Evolutionary conservation across 2,329 filamentous ascomycete genomes (phyloP), one percentile per base, ranked within the genome.

Genomic region (Aspergillus cejpii): DNA sequence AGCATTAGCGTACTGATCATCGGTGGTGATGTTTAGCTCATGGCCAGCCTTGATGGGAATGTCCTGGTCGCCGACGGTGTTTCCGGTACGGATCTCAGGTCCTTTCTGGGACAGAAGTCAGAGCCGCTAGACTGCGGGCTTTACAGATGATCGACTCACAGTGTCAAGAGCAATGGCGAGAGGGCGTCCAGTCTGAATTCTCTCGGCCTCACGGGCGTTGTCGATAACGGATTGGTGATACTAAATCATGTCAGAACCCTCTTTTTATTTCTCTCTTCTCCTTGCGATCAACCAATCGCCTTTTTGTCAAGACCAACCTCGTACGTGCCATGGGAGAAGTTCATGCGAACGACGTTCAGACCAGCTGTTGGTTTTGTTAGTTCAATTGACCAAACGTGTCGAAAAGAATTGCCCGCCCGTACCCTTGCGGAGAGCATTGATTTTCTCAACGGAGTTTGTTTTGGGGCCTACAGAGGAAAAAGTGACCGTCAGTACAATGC

Each of bases 221-320:
- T 98, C 88, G 65, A 98, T 96, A 68, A 98, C 92, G 52, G 88
- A 91, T 79, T 97, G 88, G 76, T 94, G 90, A 77, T 96, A 98
- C 75, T 90, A 48, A 20, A 39, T 4, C 14, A 36, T 50, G 52
- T 58, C 43, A 56, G 40, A 31, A 8, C 14, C 27, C 37, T 27
- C 14, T 23, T 44, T 17, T 8, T 17, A 11, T 10, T 17, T 4
- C 5, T 34, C 31, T 10, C 11, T 17, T 19, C 31, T 6, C 8
- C 15, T n/a, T n/a, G n/a, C n/a, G n/a, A n/a, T n/a, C n/a, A n/a
- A n/a, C n/a, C n/a, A n/a, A n/a, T n/a, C n/a, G n/a, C n/a, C n/a
- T n/a, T n/a, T n/a, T n/a, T n/a, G 15, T 20, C 27, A 41, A 39
- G 31, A 51, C 60, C 49, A 64, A 78, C 75, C 68, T 84, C 90